Percentiles rank a stretch among this genome's conserved stretches.
Conservation (phyloP, 2,329 filamentous ascomycete species). For the Penicillium sclerotiorum region DNA sequence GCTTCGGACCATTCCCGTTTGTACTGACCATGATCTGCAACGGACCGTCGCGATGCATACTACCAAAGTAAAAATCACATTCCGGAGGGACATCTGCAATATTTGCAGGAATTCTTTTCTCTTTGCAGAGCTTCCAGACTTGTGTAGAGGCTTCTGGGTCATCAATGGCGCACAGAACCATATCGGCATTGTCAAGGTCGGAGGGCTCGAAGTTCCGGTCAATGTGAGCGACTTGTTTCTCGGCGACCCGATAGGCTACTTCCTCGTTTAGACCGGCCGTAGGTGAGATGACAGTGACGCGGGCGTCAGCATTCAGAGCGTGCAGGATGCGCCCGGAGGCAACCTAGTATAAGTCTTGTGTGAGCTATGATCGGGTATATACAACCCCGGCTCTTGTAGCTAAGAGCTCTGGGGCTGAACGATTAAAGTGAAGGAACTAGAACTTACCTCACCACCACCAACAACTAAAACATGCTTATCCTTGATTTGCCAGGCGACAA, state of each 20-base stretch:
- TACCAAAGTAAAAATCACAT: conserved; percentile 99
- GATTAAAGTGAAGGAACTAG: no score
- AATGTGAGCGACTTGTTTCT: conserved; percentile 75
- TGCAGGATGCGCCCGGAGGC: conserved; percentile 92
- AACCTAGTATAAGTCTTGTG: conserved; percentile 64
- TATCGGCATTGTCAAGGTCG: conserved; percentile 79
- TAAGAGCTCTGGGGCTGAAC: no score
- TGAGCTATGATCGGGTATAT: neutral
- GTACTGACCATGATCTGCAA: conserved; percentile 99
- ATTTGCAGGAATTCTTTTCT: conserved; percentile 81
- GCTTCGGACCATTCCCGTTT: conserved; percentile 90
- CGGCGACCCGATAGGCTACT: conserved; percentile 76
- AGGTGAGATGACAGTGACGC: conserved; percentile 83
- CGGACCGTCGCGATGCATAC: conserved; percentile 90
- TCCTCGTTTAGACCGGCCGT: conserved; percentile 80
- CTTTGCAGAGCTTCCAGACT: conserved; percentile 93
- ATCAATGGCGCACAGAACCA: conserved; percentile 93
- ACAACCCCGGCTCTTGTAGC: neutral
- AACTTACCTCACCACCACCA: conserved; percentile 84
- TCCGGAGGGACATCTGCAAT: conserved; percentile 96
- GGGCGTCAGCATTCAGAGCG: conserved; percentile 91
- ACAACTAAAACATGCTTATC: conserved; percentile 89
- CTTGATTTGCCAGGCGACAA: conserved; percentile 93
- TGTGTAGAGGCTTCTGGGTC: conserved; percentile 86
- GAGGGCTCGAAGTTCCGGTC: conserved; percentile 81